Percentiles rank a stretch among this genome's conserved stretches.
These are phyloP conservation scores for Eragrostis curvula DNA, from an alignment of 176 grass and related monocot genomes.

Conservation along the genomic window DNA sequence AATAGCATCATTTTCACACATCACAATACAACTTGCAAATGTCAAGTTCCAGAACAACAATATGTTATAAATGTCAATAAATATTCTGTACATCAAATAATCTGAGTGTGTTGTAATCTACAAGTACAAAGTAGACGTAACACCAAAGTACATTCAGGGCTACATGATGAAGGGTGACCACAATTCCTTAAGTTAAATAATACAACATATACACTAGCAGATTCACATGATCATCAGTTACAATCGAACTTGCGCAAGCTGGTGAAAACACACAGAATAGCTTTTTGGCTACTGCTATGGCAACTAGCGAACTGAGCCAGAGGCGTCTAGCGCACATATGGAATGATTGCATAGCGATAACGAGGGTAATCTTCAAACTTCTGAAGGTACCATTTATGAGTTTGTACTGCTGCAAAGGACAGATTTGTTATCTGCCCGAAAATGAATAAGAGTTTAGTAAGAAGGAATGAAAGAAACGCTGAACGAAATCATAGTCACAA, in stretches of 20 bases:
- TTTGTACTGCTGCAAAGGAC: constrained; percentile 75
- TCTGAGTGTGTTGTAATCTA: constrained; percentile 14
- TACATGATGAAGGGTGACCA: neutral
- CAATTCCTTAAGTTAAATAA: constrained; percentile 10
- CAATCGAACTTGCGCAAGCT: neutral
- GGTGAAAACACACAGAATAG: neutral
- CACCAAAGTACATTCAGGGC: constrained; percentile 10
- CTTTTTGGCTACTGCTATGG: neutral
- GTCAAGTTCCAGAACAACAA: neutral
- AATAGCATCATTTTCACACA: neutral
- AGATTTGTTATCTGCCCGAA: constrained; percentile 79
- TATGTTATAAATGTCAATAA: constrained; percentile 14
- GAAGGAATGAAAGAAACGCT: constrained; percentile 6
- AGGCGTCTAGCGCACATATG: constrained; percentile 68
- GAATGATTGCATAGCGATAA: constrained; percentile 72
- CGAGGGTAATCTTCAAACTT: constrained; percentile 92
- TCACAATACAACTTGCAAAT: neutral
- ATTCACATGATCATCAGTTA: constrained; percentile 41
- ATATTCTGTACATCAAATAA: constrained; percentile 8
- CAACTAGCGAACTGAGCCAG: neutral
- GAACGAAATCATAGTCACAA: constrained; percentile 11
- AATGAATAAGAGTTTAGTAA: constrained; percentile 19
- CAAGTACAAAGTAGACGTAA: constrained; percentile 14
- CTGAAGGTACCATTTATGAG: constrained; percentile 85
- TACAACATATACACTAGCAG: neutral